A percentile compares a stretch with the other conserved stretches of the same genome.
Conservation (phyloP, 2,329 filamentous ascomycete species). For the Fusarium sp. region DNA sequence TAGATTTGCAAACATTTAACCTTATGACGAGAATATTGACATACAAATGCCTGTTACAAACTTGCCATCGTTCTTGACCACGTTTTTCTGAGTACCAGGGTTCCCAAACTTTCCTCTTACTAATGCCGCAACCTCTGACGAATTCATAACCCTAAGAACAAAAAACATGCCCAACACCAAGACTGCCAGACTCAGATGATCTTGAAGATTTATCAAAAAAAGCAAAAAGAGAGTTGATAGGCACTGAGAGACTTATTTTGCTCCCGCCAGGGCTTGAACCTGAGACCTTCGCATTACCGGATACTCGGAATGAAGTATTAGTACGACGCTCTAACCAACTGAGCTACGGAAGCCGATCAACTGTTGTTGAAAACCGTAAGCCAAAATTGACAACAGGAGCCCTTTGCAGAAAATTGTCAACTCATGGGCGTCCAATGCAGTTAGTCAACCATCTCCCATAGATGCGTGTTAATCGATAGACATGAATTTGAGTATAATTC, state of each 20-base stretch:
- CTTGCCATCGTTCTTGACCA: neutral
- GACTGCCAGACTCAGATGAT: neutral
- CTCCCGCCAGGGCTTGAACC: conserved; percentile 9
- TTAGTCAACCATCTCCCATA: neutral
- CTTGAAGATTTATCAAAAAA: neutral
- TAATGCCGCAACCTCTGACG: neutral
- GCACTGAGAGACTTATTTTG: conserved; percentile 4
- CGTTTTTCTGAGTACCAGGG: neutral
- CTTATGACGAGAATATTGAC: neutral
- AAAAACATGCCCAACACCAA: neutral
- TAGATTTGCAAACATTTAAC: conserved; percentile 11
- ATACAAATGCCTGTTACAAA: neutral
- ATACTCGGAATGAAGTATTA: conserved; percentile 5
- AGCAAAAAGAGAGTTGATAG: neutral
- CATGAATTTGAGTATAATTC: neutral
- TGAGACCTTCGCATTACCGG: conserved; percentile 7
- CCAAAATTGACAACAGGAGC: neutral
- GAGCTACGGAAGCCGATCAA: conserved; percentile 6
- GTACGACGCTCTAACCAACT: conserved; percentile 10
- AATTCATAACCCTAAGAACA: neutral
- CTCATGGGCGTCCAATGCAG: neutral
- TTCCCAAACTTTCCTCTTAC: neutral
- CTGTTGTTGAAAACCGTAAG: neutral
- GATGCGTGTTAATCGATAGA: neutral
- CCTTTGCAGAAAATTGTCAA: neutral